Conservation (phyloP, 78 protist species). For the Cavenderia fasciculata region DNA sequence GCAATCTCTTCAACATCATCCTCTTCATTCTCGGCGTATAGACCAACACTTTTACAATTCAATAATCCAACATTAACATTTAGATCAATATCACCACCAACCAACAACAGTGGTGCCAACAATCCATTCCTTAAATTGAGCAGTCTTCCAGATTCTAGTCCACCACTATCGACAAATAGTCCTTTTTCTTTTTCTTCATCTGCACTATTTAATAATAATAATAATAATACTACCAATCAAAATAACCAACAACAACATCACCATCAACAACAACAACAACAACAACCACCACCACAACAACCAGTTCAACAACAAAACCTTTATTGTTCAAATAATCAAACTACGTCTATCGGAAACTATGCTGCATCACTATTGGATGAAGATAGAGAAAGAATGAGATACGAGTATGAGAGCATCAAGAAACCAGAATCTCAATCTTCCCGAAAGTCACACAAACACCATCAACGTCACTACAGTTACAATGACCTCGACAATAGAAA, state of each 20-base stretch:
- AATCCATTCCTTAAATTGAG: neutral
- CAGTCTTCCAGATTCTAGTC: neutral
- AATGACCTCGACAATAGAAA: slow-evolving; percentile 59
- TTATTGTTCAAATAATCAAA: too few species aligned
- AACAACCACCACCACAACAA: neutral
- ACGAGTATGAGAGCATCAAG: slow-evolving; percentile 49
- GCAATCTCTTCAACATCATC: neutral
- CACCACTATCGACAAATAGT: neutral
- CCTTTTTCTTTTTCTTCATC: slow-evolving; percentile 1
- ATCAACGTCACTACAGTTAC: slow-evolving; percentile 61
- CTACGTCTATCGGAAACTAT: too few species aligned
- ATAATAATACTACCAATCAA: too few species aligned
- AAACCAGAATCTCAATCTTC: slow-evolving; percentile 31
- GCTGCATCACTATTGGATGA: slow-evolving; percentile 43
- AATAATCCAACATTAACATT: too few species aligned
- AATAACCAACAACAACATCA: neutral
- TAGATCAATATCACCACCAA: neutral
- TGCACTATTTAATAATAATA: neutral
- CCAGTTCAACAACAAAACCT: neutral
- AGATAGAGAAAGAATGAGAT: slow-evolving; percentile 40
- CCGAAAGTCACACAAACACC: slow-evolving; percentile 40
- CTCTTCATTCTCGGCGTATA: slow-evolving; percentile 22
- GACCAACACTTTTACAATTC: too few species aligned
- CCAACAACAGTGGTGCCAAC: neutral
- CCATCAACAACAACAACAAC: neutral